Evolutionary conservation across 169 alveolate species (phyloP).

Genomic region (Babesia divergens): DNA sequence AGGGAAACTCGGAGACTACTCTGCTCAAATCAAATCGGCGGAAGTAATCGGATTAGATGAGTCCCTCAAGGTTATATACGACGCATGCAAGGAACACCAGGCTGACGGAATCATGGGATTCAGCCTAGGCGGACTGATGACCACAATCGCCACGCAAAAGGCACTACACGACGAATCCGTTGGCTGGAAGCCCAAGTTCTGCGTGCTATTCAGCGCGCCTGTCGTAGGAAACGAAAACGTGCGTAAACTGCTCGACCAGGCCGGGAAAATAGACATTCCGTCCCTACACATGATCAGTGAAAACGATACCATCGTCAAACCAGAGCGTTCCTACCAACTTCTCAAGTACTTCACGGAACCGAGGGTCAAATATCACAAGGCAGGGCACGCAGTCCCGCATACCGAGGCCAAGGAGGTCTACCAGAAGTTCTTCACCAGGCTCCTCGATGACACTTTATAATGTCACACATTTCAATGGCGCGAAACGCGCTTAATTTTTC

Average conservation of each 20-base stretch:
- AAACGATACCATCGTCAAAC: slow-evolving; percentile 30
- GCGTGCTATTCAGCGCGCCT: slow-evolving; percentile 42
- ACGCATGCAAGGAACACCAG: slow-evolving; percentile 51
- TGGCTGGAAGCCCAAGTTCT: slow-evolving; percentile 65
- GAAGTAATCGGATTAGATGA: slow-evolving; percentile 46
- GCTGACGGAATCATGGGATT: slow-evolving; percentile 64
- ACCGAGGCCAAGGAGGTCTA: slow-evolving; percentile 40
- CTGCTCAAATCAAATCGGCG: slow-evolving; percentile 20
- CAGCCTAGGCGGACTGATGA: slow-evolving; percentile 61
- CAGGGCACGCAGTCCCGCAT: slow-evolving; percentile 54
- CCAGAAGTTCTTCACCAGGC: slow-evolving; percentile 37
- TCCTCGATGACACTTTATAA: slow-evolving; percentile 4
- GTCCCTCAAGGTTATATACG: slow-evolving; percentile 46
- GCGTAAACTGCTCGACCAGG: slow-evolving; percentile 1
- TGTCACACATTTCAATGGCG: slow-evolving; percentile 10
- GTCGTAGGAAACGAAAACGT: slow-evolving; percentile 1
- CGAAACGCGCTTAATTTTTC: slow-evolving; percentile 20
- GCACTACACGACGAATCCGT: slow-evolving; percentile 29
- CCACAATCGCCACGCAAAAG: slow-evolving; percentile 37
- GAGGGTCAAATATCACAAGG: slow-evolving; percentile 25
- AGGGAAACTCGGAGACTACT: slow-evolving; percentile 31
- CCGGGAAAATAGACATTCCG: slow-evolving; percentile 31
- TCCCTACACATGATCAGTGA: slow-evolving; percentile 52
- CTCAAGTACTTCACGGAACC: slow-evolving; percentile 49
- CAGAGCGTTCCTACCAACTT: slow-evolving; percentile 32